These are phyloP conservation scores for Colletotrichum tabaci DNA, from an alignment of 2,329 filamentous ascomycete species.

Conservation along the genomic window DNA sequence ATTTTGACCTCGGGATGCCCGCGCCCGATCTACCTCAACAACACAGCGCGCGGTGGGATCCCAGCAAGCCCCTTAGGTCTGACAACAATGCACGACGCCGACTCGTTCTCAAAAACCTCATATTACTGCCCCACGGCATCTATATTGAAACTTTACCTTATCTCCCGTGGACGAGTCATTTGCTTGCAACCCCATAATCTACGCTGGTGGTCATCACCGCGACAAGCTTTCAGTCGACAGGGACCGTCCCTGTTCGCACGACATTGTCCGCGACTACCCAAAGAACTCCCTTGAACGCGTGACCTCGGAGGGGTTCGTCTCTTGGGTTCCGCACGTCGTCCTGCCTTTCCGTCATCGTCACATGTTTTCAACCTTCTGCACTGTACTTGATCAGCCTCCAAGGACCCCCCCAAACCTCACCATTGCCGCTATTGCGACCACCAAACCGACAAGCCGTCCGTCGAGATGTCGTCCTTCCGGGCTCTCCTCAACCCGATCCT, in stretches of 20 bases:
- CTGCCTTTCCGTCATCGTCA: background rate
- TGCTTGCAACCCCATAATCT: conserved; percentile 2
- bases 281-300: background rate
- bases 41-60: background rate
- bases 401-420: background rate
- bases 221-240: conserved; percentile 19
- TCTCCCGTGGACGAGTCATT: conserved; percentile 28
- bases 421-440: too few species aligned
- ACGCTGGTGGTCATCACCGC: background rate
- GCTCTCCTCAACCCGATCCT: conserved; percentile 31
- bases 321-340: background rate
- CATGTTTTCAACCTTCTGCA: background rate
- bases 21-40: background rate
- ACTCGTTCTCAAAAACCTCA: background rate
- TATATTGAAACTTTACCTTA: conserved; percentile 23
- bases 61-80: background rate
- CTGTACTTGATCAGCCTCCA: background rate
- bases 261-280: background rate
- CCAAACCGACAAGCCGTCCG: background rate
- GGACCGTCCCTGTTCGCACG: conserved; percentile 8
- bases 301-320: background rate
- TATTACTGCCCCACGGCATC: conserved; percentile 21
- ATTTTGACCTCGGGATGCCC: background rate
- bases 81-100: background rate
- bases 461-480: conserved; percentile 18